Evolutionary conservation across 2,329 filamentous ascomycete genomes (phyloP).

Genomic region (Cryphonectria japonica): DNA sequence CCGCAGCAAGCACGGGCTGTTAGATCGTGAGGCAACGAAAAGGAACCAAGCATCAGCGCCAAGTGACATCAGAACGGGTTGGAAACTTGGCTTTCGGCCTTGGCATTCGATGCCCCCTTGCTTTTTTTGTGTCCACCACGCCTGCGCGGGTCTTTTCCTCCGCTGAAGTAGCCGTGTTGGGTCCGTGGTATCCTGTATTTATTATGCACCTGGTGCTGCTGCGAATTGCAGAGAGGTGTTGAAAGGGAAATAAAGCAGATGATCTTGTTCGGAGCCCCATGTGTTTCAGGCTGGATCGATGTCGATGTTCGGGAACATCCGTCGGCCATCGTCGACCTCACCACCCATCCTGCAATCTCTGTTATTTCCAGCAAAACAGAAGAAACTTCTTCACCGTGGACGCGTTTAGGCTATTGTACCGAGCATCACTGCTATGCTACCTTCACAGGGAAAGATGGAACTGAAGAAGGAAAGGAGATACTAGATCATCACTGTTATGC

Average conservation of each 20-base stretch:
- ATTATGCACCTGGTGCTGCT: too few relatives aligned
- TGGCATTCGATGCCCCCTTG: conserved; percentile 2
- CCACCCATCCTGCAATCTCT: not conserved
- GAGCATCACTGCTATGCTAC: not conserved
- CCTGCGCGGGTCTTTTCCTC: conserved; percentile 2
- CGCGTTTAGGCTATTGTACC: not conserved
- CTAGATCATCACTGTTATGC: not conserved
- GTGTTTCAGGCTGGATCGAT: not conserved
- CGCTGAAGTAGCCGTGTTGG: not conserved
- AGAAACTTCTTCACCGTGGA: not conserved
- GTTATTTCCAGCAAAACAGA: not conserved
- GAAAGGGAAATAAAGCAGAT: not conserved
- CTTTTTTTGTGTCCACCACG: not conserved
- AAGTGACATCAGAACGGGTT: conserved; percentile 14
- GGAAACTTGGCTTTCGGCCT: conserved; percentile 12
- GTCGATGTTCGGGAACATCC: not conserved
- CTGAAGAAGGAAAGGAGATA: not conserved
- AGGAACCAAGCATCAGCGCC: not conserved
- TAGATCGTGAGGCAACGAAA: not conserved
- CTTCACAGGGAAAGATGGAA: not conserved
- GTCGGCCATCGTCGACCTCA: not conserved
- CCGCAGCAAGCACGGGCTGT: not conserved
- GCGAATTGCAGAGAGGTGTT: too few relatives aligned
- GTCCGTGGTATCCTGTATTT: too few relatives aligned
- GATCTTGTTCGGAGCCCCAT: not conserved